A percentile compares a stretch with the other conserved stretches of the same genome.
Conservation (phyloP, 2,329 filamentous ascomycete genomes). For the Nemania diffusa region DNA sequence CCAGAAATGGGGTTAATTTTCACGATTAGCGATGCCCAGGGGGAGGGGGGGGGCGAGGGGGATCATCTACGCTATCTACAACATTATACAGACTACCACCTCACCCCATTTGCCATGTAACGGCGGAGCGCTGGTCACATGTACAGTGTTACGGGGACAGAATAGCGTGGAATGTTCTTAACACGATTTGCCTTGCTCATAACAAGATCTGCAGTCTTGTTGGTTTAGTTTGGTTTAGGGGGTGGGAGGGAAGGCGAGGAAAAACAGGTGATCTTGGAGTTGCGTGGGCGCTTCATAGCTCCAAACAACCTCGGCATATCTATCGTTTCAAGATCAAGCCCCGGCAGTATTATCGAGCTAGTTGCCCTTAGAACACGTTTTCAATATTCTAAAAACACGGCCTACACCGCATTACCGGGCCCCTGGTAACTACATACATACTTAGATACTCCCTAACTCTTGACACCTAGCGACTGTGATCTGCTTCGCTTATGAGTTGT, state of each 20-base stretch:
- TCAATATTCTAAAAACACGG: constrained; percentile 10
- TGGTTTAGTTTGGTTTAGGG: background rate
- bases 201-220: constrained; percentile 31
- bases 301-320: constrained; percentile 24
- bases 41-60: background rate
- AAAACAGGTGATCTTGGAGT: constrained; percentile 16
- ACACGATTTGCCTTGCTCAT: constrained; percentile 20
- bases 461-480: background rate
- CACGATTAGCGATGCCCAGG: constrained; percentile 30
- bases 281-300: constrained; percentile 6
- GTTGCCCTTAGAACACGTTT: background rate
- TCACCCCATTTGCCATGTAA: constrained; percentile 5
- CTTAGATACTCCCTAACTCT: background rate
- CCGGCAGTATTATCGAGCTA: background rate
- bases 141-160: constrained; percentile 17
- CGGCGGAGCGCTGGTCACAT: constrained; percentile 24
- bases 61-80: constrained; percentile 1
- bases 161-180: constrained; percentile 8
- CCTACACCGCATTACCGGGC: constrained; percentile 7
- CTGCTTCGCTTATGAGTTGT: constrained; percentile 21
- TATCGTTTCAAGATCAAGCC: constrained; percentile 30
- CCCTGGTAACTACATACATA: constrained; percentile 1
- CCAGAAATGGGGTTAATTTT: constrained; percentile 25
- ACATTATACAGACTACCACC: background rate
- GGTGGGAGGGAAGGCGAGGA: background rate